Evolutionary conservation across 176 grass and related monocot genomes (phyloP).

Genomic region (Pontederia crassipes): DNA sequence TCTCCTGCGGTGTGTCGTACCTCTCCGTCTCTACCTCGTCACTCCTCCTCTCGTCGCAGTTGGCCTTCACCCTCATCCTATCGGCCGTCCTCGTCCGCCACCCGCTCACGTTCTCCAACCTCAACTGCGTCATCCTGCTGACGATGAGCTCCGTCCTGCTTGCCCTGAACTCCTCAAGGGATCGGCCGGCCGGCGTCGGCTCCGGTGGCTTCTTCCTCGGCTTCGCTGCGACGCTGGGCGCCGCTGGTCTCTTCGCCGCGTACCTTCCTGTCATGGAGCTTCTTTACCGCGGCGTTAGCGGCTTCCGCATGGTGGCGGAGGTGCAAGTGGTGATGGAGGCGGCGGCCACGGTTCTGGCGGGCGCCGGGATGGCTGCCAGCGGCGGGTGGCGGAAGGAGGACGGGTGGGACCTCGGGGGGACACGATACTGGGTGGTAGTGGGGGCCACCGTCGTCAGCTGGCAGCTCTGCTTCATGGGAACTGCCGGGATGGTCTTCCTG

Average conservation of each 20-base stretch:
- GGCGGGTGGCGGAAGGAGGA: constrained; percentile 29
- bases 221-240: constrained; percentile 71
- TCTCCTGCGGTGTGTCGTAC: constrained; percentile 65
- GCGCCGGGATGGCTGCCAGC: constrained; percentile 31
- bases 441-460: constrained; percentile 46
- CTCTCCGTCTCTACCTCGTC: constrained; percentile 88
- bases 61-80: constrained; percentile 76
- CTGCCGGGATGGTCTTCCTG: constrained; percentile 76
- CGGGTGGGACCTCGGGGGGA: constrained; percentile 47
- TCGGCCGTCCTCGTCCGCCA: constrained; percentile 69
- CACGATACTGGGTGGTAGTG: constrained; percentile 51
- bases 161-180: constrained; percentile 16
- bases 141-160: constrained; percentile 64
- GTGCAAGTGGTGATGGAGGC: constrained; percentile 80
- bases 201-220: constrained; percentile 42
- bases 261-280: constrained; percentile 91
- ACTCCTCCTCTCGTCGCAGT: constrained; percentile 79
- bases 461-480: constrained; percentile 94
- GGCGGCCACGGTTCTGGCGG: constrained; percentile 60
- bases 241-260: constrained; percentile 62
- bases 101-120: constrained; percentile 72
- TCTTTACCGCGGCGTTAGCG: constrained; percentile 44
- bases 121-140: constrained; percentile 82
- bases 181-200: constrained; percentile 41
- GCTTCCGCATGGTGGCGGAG: constrained; percentile 79